phyloP scores from a whole-genome alignment of 768 basidiomycete species.

The Cystofilobasidium bisporidii region DNA sequence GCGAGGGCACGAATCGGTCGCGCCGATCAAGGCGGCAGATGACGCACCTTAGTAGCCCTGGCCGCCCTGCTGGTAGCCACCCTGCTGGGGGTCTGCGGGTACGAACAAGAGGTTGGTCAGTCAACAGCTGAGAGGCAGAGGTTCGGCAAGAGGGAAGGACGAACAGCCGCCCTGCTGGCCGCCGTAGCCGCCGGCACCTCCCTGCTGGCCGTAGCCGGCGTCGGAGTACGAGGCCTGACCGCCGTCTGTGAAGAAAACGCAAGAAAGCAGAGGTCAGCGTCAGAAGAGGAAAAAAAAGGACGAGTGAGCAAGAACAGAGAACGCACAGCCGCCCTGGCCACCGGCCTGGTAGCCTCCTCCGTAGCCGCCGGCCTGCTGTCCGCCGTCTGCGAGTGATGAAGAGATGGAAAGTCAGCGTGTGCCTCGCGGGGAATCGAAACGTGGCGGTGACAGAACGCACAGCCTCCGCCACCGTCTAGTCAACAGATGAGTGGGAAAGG shows the following conservation, averaged over 20 bases:
- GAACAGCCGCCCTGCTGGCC: slow-evolving; percentile 2
- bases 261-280: neutral
- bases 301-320: neutral
- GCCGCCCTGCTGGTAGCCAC: slow-evolving; percentile 12
- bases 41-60: slow-evolving; percentile 7
- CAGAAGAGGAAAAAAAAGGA: neutral
- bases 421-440: neutral
- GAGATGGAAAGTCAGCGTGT: neutral
- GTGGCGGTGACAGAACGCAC: neutral
- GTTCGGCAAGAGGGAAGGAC: neutral
- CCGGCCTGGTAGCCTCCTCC: slow-evolving; percentile 24
- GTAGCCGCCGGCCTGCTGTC: slow-evolving; percentile 11
- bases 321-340: slow-evolving; percentile 14
- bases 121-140: neutral
- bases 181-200: slow-evolving; percentile 3
- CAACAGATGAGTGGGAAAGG: too few species aligned
- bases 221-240: neutral
- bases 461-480: neutral
- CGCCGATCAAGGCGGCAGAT: too few species aligned
- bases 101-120: neutral
- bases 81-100: slow-evolving; percentile 2
- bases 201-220: slow-evolving; percentile 7
- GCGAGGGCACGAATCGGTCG: too few species aligned
- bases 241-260: neutral
- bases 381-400: slow-evolving; percentile 15